A percentile compares a stretch with the other conserved stretches of the same genome.
These are phyloP conservation scores for Boechera divaricarpa DNA, from an alignment of 345 rosid genomes.

Conservation along the genomic window DNA sequence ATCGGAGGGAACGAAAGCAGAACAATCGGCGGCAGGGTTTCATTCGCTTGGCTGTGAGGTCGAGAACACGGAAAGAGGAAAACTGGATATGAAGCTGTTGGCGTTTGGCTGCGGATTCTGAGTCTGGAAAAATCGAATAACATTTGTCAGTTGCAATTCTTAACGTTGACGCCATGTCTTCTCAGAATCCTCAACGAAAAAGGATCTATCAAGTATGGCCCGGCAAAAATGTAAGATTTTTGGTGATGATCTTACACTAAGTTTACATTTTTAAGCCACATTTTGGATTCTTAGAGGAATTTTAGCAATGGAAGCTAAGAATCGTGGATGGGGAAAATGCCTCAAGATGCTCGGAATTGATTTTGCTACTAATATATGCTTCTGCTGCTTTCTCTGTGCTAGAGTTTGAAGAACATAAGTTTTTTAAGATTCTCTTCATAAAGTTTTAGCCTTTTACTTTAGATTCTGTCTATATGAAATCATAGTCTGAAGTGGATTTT, in stretches of 20 bases:
- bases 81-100: not conserved
- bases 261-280: not conserved
- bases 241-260: not conserved
- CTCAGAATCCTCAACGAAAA: constrained; percentile 35
- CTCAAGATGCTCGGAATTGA: not conserved
- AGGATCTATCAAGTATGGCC: constrained; percentile 85
- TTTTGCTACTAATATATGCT: not conserved
- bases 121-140: not conserved
- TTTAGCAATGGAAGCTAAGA: not conserved
- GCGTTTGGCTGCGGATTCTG: not conserved
- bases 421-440: not conserved
- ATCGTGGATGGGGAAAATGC: not conserved
- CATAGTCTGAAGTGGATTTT: not conserved
- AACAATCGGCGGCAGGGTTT: constrained; percentile 11
- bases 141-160: not conserved
- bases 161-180: constrained; percentile 31
- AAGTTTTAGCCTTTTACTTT: constrained; percentile 2
- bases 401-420: not conserved
- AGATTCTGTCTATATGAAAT: not conserved
- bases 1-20: not conserved
- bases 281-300: not conserved
- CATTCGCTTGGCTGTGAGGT: not conserved
- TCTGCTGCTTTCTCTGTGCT: not conserved
- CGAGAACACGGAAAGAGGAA: not conserved
- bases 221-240: constrained; percentile 71